Conservation (phyloP, 1,139 yeast species). For the Blastobotrys serpentis region DNA sequence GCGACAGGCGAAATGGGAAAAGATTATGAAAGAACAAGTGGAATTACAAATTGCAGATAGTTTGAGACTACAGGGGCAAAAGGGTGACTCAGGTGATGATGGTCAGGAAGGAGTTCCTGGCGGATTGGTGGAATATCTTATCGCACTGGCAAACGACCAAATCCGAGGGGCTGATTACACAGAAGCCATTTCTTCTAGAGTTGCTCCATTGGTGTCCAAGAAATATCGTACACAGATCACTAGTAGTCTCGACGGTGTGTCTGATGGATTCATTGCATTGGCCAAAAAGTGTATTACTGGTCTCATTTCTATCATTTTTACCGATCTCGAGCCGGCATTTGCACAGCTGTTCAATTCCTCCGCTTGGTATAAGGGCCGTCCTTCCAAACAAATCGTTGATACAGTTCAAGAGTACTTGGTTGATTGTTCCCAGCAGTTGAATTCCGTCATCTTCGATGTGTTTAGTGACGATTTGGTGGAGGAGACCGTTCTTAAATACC, state of each 20-base stretch:
- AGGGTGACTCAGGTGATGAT: conserved; percentile 43
- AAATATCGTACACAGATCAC: conserved; percentile 58
- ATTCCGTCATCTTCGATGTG: conserved; percentile 52
- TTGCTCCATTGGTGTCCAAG: conserved; percentile 64
- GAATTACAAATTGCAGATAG: conserved; percentile 40
- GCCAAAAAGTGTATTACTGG: conserved; percentile 68
- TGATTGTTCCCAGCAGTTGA: conserved; percentile 54
- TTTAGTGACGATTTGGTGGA: conserved; percentile 53
- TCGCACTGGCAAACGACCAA: conserved; percentile 86
- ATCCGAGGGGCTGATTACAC: conserved; percentile 79
- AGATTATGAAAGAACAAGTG: conserved; percentile 60
- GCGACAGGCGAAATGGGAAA: conserved; percentile 62
- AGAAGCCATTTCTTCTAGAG: conserved; percentile 67
- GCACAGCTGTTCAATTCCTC: conserved; percentile 44
- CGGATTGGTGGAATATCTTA: conserved; percentile 76
- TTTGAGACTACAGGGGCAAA: neutral
- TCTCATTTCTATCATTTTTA: conserved; percentile 64
- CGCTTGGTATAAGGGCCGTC: conserved; percentile 44
- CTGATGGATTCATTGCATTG: conserved; percentile 74
- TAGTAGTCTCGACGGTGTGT: conserved; percentile 57
- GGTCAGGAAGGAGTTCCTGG: conserved; percentile 61
- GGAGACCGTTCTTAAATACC: conserved; percentile 48
- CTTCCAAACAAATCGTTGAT: conserved; percentile 62
- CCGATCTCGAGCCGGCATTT: conserved; percentile 58
- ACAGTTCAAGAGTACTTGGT: conserved; percentile 73